A percentile compares a stretch with the other conserved stretches of the same genome.
Evolutionary conservation across 441 rosid species (phyloP).

Genomic region (Erodium trifolium): DNA sequence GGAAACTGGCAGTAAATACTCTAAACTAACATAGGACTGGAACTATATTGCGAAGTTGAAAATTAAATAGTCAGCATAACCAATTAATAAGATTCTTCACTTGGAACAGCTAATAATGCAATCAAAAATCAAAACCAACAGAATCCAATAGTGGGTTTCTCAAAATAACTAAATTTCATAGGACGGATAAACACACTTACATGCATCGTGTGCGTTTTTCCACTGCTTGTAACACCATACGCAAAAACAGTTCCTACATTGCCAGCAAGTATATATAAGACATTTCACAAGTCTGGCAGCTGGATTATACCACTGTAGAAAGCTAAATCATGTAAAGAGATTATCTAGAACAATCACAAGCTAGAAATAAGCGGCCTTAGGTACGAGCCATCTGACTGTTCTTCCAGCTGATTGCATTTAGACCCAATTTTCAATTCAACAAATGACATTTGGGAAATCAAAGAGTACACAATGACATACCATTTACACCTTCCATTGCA

Average conservation of each 20-base stretch:
- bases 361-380: neutral
- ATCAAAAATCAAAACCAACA: no score
- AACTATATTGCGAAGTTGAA: no score
- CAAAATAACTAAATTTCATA: neutral
- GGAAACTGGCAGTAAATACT: no score
- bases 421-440: neutral
- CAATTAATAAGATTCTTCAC: no score
- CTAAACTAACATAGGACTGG: no score
- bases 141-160: neutral
- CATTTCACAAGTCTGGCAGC: neutral
- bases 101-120: no score
- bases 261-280: conserved; percentile 8
- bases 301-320: neutral
- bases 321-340: neutral
- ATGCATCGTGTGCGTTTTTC: conserved; percentile 98
- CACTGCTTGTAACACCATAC: conserved; percentile 99
- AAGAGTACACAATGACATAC: conserved; percentile 31
- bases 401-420: neutral
- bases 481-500: conserved; percentile 99
- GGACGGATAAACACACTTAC: conserved; percentile 35
- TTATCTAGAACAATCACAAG: neutral
- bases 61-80: no score
- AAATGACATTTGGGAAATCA: conserved; percentile 5
- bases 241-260: conserved; percentile 94
- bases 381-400: neutral